Base-by-base conservation (phyloP, 768 basidiomycete genomes). In the Pleurotus ostreatus region DNA sequence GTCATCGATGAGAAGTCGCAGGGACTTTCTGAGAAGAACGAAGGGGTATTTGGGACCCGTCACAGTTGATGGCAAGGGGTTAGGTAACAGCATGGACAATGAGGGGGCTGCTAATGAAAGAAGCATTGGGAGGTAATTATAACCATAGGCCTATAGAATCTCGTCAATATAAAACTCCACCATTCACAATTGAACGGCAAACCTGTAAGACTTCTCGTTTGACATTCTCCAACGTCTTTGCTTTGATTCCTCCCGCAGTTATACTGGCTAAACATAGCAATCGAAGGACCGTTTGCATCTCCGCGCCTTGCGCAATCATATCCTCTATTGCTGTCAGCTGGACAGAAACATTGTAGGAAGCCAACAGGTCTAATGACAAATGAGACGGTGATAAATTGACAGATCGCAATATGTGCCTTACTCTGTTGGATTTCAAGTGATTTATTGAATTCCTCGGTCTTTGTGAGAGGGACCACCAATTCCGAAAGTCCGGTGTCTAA, bases 371-470 rank as follows among this genome's bases (percentile, higher is more conserved):
- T 98, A 37, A 46, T 16, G 56, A 20, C 41, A 61, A 22, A 59
- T 41, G 34, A 58, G 40, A 40, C 40, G 20, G 5, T 34, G 20
- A 26, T 48, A 46, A 37, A 25, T 15, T 60, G 56, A 11, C 18
- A 13, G 39, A 25, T 22, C 38, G 7, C 26, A 41, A 30, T 16
- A 7, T 20, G 12, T 25, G 15, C 67, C 82, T 66, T 65, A 94
- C 94, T 98, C 70, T 98, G 97, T 66, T 98, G 96, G 12, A 97
- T 89, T 72, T 98, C 95, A 8, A 99, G 76, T 9, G 87, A 89
- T 65, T 86, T 89, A 71, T 94, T 93, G 73, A 99, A 99, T 46
- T 87, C 73, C 40, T 96, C 90, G 12, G 90, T 89, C 53, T 83
- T 78, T 1, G 95, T 98, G 57, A 88, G 76, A 20, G 90, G 86